Evolutionary conservation across 345 rosid genomes (phyloP).

Genomic region (Euphorbia peplus): DNA sequence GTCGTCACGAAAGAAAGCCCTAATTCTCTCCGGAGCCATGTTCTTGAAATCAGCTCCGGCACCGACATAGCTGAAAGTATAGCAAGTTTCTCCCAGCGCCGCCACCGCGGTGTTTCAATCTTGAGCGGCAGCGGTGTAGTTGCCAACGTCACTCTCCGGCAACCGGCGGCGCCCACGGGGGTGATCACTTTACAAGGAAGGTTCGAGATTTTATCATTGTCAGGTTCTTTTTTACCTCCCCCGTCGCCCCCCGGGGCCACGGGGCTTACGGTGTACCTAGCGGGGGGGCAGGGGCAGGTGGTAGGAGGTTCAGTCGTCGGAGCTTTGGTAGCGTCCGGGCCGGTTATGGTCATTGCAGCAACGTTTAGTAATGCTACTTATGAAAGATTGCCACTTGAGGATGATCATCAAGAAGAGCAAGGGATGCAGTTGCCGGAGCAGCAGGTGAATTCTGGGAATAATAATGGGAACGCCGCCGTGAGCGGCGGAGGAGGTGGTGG

Average conservation of each 20-base stretch:
- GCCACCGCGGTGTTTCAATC: conserved; percentile 74
- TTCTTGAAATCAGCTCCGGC: conserved; percentile 71
- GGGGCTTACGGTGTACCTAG: conserved; percentile 66
- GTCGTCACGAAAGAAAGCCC: conserved; percentile 85
- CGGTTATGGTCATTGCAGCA: conserved; percentile 82
- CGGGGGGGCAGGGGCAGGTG: conserved; percentile 89
- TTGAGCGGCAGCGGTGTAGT: conserved; percentile 81
- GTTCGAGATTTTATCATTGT: conserved; percentile 81
- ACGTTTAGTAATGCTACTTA: conserved; percentile 76
- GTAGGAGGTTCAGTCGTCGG: conserved; percentile 80
- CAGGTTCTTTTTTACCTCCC: conserved; percentile 69
- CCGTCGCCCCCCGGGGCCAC: conserved; percentile 80
- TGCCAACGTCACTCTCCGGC: conserved; percentile 68
- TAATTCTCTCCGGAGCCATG: conserved; percentile 78
- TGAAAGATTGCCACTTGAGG: conserved; percentile 73
- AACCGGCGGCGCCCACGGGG: conserved; percentile 69
- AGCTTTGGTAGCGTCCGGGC: conserved; percentile 69
- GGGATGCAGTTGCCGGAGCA: conserved; percentile 39
- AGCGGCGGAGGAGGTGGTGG: conserved; percentile 15
- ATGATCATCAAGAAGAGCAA: conserved; percentile 47
- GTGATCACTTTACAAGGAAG: conserved; percentile 69
- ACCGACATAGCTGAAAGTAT: conserved; percentile 68
- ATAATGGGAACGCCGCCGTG: not conserved
- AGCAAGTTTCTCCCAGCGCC: conserved; percentile 56
- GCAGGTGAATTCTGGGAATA: conserved; percentile 33